Conservation (phyloP, 73 alveolate species). For the Breviolum minutum region DNA sequence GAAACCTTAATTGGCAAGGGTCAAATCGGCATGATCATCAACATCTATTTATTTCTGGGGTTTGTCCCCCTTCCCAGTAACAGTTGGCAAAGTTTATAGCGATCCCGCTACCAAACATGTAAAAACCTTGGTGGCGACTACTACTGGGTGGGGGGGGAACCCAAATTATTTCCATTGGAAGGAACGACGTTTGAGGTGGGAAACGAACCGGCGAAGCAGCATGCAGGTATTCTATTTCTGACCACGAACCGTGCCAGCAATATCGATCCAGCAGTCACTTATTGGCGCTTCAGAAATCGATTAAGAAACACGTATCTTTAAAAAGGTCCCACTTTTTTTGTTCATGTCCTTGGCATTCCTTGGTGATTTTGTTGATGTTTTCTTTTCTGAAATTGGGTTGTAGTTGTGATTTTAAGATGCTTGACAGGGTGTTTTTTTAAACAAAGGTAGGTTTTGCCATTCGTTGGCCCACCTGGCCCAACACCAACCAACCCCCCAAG, state of each 20-base stretch:
- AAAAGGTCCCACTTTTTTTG: not conserved
- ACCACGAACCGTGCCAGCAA: constrained; percentile 92
- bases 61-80: too few relatives aligned
- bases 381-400: not conserved
- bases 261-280: constrained; percentile 75
- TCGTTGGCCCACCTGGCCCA: not conserved
- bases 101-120: too few relatives aligned
- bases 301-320: too few relatives aligned
- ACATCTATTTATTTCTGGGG: too few relatives aligned
- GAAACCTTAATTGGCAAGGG: too few relatives aligned
- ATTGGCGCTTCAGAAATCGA: not conserved
- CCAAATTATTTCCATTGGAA: not conserved
- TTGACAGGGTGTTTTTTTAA: not conserved
- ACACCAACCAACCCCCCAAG: too few relatives aligned
- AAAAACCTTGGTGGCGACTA: too few relatives aligned
- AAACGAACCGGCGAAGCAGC: not conserved
- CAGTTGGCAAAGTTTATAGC: too few relatives aligned
- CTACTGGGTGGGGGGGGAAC: too few relatives aligned
- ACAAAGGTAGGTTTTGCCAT: not conserved
- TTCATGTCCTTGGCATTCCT: not conserved
- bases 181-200: too few relatives aligned
- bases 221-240: constrained; percentile 71
- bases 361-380: not conserved
- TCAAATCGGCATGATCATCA: too few relatives aligned
- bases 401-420: not conserved